Evolutionary conservation across 176 grass and related monocot genomes (phyloP).

Genomic region (Ampelocalamus luodianensis): DNA sequence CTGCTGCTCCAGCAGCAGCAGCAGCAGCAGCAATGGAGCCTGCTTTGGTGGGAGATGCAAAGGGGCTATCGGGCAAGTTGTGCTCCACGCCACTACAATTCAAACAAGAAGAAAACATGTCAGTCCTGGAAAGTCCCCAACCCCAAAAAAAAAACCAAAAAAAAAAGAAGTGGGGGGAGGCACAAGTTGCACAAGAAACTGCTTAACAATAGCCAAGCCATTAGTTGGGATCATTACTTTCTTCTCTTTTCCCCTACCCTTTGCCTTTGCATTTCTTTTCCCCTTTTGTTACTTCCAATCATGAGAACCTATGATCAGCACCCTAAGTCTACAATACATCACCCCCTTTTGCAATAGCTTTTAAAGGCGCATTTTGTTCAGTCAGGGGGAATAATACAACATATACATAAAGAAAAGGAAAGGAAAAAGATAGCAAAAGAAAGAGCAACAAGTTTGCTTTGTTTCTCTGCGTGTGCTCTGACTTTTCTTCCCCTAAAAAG

Average conservation of each 20-base stretch:
- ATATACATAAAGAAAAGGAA: conserved; percentile 38
- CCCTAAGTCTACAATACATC: conserved; percentile 10
- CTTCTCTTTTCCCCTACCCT: no score
- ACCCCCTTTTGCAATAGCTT: conserved; percentile 2
- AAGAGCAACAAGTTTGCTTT: conserved; percentile 24
- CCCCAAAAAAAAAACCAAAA: neutral
- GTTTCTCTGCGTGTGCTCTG: neutral
- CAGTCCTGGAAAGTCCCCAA: conserved; percentile 15
- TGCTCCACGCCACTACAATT: conserved; percentile 66
- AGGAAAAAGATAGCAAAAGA: conserved; percentile 5
- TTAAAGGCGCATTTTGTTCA: conserved; percentile 28
- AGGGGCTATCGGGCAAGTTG: conserved; percentile 79
- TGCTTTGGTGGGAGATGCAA: conserved; percentile 74
- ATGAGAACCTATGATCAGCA: conserved; percentile 25
- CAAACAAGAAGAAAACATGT: conserved; percentile 46
- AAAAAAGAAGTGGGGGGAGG: neutral
- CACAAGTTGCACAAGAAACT: no score
- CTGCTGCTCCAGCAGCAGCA: conserved; percentile 17
- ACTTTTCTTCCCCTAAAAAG: conserved; percentile 47
- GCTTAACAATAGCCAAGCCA: no score
- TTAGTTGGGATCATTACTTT: no score
- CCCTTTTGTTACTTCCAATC: neutral
- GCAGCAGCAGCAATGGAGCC: conserved; percentile 42
- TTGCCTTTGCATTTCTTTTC: no score
- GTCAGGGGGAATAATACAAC: conserved; percentile 33